A percentile compares a stretch with the other conserved stretches of the same genome.
phyloP scores from a whole-genome alignment of 345 rosid species.

The Pugionium cornutum region DNA sequence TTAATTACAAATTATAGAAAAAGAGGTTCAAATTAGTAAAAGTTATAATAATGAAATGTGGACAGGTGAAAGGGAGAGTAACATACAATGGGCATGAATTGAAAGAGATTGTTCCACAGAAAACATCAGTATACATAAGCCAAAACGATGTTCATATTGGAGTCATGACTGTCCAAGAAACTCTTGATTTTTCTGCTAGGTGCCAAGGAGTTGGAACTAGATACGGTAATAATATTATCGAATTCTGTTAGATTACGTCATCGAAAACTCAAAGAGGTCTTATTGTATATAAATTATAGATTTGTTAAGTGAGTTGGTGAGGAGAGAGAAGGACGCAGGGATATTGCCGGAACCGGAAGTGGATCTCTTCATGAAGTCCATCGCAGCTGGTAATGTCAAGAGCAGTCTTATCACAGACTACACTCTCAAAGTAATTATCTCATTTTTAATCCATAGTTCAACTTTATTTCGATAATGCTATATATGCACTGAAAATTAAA shows the following conservation, averaged over 20 bases:
- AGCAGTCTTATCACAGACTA: conserved; percentile 88
- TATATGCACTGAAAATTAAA: too few species aligned
- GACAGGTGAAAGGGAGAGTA: conserved; percentile 64
- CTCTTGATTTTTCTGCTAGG: conserved; percentile 89
- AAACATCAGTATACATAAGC: conserved; percentile 90
- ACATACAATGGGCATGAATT: conserved; percentile 76
- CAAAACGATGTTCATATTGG: conserved; percentile 93
- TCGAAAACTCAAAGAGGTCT: not conserved
- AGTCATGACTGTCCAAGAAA: conserved; percentile 90
- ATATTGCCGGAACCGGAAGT: conserved; percentile 80
- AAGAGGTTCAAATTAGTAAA: not conserved
- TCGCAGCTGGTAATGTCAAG: conserved; percentile 67
- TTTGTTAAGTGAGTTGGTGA: conserved; percentile 68
- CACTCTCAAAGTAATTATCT: conserved; percentile 66
- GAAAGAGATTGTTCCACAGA: conserved; percentile 74
- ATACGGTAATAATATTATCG: conserved; percentile 53
- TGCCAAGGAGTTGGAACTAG: conserved; percentile 92
- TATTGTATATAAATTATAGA: conserved; percentile 47
- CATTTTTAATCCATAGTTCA: not conserved
- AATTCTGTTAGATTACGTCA: not conserved
- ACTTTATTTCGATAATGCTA: not conserved
- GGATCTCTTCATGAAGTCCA: conserved; percentile 95
- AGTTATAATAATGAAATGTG: not conserved
- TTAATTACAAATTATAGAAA: conserved; percentile 4
- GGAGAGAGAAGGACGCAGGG: conserved; percentile 78